phyloP scores from a whole-genome alignment of 2,329 filamentous ascomycete genomes.

The Nemania sp. region DNA sequence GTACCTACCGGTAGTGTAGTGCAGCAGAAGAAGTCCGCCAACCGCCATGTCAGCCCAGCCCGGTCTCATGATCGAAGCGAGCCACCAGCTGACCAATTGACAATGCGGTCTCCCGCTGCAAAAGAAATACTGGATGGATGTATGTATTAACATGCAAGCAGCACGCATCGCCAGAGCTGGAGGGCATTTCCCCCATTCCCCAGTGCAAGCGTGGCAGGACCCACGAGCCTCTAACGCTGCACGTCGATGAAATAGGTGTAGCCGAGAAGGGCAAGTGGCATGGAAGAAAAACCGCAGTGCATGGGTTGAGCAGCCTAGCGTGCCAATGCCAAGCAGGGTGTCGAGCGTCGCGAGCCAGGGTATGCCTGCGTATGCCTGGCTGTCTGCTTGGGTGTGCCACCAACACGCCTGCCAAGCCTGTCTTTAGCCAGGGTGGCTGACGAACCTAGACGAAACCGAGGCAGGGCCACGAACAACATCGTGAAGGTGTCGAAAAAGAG shows the following conservation, averaged over 20 bases:
- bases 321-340: slow-evolving; percentile 36
- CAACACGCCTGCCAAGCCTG: slow-evolving; percentile 28
- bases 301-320: slow-evolving; percentile 35
- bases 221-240: slow-evolving; percentile 44
- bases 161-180: slow-evolving; percentile 23
- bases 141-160: slow-evolving; percentile 16
- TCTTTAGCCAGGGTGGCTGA: slow-evolving; percentile 26
- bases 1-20: neutral
- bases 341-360: neutral
- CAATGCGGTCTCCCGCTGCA: slow-evolving; percentile 35
- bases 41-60: slow-evolving; percentile 29
- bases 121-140: slow-evolving; percentile 24
- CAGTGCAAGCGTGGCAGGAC: slow-evolving; percentile 33
- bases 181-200: neutral
- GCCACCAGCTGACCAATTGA: slow-evolving; percentile 37
- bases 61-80: slow-evolving; percentile 32
- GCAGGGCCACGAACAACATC: slow-evolving; percentile 19
- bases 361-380: too few relatives aligned
- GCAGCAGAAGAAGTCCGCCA: neutral
- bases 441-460: slow-evolving; percentile 17
- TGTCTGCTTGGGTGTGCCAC: slow-evolving; percentile 26
- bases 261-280: slow-evolving; percentile 45
- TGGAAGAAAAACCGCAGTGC: slow-evolving; percentile 38
- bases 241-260: slow-evolving; percentile 47
- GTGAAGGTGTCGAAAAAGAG: neutral